Evolutionary conservation across 2,329 filamentous ascomycete genomes (phyloP), one percentile per base, ranked within the genome.

Genomic region (Colletotrichum filicis): DNA sequence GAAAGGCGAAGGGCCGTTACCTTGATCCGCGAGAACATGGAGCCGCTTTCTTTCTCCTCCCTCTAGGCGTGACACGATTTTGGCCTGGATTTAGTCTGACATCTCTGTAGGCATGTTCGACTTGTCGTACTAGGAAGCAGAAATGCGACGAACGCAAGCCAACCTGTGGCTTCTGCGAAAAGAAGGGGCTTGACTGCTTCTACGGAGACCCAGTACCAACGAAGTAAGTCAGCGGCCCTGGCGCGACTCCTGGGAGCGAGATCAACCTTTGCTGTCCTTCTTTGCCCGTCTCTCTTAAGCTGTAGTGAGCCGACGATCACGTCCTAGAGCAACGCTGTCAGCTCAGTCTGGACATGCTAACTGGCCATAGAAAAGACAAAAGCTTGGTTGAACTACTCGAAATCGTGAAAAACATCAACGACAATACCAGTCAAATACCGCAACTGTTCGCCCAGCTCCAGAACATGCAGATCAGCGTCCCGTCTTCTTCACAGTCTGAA

Each of bases 81-180:
- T 26, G 19, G 11, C 26, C 49, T 65, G 19, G 16, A 24, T 22
- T 28, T 9, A 56, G 26, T 24, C 49, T 35, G 30, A 71, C 37
- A 12, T 32, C 16, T 58, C 9, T 6, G 30, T 56, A 87, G 83
- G 89, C 89, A 24, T 91, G 89, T 81, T 88, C 91, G 76, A 90
- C 86, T 35, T 91, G 89, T 79, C 86, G 89, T 61, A 82, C 79
- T 63, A 88, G 90, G 75, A 92, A 92, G 80, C 90, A 91, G 76
- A 90, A 88, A 83, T 92, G 91, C 80, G 90, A 92, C 78, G 90
- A 92, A 79, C 83, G 86, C 77, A 84, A 89, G 68, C 90, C 90
- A 22, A 90, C 89, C 79, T 92, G 91, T 78, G 84, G 87, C 68
- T 87, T 88, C 19, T 92, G 74, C 87, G 89, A 53, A 72, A 86